Evolutionary conservation across 768 basidiomycete genomes (phyloP).

Genomic region (Lepiota brunneoincarnata): DNA sequence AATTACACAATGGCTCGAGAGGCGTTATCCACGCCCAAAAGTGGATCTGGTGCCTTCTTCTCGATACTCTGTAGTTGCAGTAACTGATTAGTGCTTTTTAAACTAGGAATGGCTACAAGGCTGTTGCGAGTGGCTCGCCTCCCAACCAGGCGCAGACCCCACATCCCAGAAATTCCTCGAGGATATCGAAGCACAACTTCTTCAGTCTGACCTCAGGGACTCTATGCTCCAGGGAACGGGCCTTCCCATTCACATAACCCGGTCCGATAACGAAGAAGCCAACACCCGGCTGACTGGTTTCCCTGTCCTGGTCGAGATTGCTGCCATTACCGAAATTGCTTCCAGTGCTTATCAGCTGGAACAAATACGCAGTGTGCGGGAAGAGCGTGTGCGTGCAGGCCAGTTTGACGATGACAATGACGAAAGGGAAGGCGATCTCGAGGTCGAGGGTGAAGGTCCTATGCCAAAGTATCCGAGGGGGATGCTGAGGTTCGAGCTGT

Average conservation of each 20-base stretch:
- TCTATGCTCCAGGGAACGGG: conserved; percentile 74
- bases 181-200: conserved; percentile 61
- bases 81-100: background rate
- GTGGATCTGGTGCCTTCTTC: conserved; percentile 2
- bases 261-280: conserved; percentile 25
- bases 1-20: background rate
- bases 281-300: conserved; percentile 30
- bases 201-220: conserved; percentile 69
- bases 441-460: conserved; percentile 66
- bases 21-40: conserved; percentile 6
- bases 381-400: conserved; percentile 59
- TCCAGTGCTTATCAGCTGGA: conserved; percentile 79
- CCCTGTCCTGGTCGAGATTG: conserved; percentile 74
- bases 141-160: conserved; percentile 40
- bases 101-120: conserved; percentile 74
- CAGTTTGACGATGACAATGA: conserved; percentile 30
- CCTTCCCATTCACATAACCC: conserved; percentile 44
- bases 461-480: conserved; percentile 80
- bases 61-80: background rate
- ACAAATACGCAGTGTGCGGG: conserved; percentile 61
- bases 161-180: conserved; percentile 51
- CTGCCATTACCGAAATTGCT: conserved; percentile 79
- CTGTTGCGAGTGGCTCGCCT: conserved; percentile 64
- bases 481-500: conserved; percentile 74
- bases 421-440: conserved; percentile 53